Base-by-base conservation (phyloP, 129 eudicot genomes). In the Sambucus nigra region DNA sequence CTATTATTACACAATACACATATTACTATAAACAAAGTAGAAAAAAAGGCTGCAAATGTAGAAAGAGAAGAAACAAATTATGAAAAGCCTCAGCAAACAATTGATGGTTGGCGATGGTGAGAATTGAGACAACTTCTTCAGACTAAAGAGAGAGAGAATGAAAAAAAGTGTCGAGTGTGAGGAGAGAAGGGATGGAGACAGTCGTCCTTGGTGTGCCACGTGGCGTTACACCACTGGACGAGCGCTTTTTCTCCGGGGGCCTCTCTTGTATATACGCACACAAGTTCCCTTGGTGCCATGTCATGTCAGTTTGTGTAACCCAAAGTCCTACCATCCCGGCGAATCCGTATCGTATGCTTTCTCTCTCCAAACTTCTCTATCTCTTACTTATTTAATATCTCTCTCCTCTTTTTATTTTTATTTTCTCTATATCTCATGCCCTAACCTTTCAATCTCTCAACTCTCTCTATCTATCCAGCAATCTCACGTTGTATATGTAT, bases 251-350 rank as follows among this genome's bases (percentile, higher is more conserved):
- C n/a, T n/a, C n/a, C n/a, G n/a, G 38, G 25, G 53, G 38, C 5
- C 38, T 31, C 38, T n/a, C 38, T 5, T 31, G 38, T 5, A 9
- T 31, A 3, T 31, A 31, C 38, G 38, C 38, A 5, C 38, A 31
- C n/a, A 31, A 31, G 25, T 17, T 33, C 27, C 24, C n/a, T n/a
- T n/a, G n/a, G n/a, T n/a, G n/a, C n/a, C 51, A 25, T 60, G 59
- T 67, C 77, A 71, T 64, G 77, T 67, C 73, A 66, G 69, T 72
- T 45, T 60, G 38, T 9, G 38, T 9, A 25, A 31, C 77, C 77
- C 61, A 60, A 65, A 59, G 74, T 61, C 66, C 69, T 44, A 63
- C 57, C 59, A 69, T 73, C 80, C 66, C 71, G 75, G 66, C 63
- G 75, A 63, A 57, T 62, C 71, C 75, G 65, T 67, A 61, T 68